These are phyloP conservation scores for Xerophyta viscosa DNA, from an alignment of 106 monocot species.

Conservation along the genomic window DNA sequence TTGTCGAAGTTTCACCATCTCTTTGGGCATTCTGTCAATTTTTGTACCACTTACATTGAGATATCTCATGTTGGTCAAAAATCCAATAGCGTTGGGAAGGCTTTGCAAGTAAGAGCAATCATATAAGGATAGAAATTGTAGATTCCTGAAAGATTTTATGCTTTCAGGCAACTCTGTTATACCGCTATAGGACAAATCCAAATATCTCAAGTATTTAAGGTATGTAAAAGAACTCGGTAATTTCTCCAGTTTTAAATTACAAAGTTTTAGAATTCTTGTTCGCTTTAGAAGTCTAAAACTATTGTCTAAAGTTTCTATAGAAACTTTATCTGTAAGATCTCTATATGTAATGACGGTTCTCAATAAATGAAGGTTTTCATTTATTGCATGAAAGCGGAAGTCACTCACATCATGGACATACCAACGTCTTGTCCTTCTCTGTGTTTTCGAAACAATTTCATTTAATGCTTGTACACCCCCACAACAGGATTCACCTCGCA, in stretches of 20 bases:
- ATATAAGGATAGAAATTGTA: conserved; percentile 14
- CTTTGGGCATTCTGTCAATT: conserved; percentile 10
- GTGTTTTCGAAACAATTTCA: not conserved
- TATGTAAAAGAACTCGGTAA: conserved; percentile 22
- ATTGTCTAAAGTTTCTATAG: too few species aligned
- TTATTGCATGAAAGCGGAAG: conserved; percentile 1
- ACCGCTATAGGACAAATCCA: conserved; percentile 15
- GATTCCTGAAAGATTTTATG: conserved; percentile 15
- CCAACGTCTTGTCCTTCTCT: not conserved
- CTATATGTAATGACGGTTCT: conserved; percentile 8
- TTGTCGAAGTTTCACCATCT: conserved; percentile 14
- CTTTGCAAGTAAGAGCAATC: conserved; percentile 11
- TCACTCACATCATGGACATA: not conserved
- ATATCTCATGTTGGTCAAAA: conserved; percentile 9
- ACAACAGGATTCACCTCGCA: conserved; percentile 5
- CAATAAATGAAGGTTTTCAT: conserved; percentile 15
- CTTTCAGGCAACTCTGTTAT: conserved; percentile 24
- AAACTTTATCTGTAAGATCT: not conserved
- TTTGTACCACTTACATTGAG: conserved; percentile 12
- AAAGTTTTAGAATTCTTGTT: conserved; percentile 21
- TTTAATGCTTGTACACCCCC: not conserved
- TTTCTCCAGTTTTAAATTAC: conserved; percentile 2
- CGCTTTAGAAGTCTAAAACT: conserved; percentile 5
- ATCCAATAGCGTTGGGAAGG: conserved; percentile 15
- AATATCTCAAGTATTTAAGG: conserved; percentile 25